Evolutionary conservation across 495 filamentous ascomycete species (phyloP).

Genomic region (Beverwykella pulmonaria): DNA sequence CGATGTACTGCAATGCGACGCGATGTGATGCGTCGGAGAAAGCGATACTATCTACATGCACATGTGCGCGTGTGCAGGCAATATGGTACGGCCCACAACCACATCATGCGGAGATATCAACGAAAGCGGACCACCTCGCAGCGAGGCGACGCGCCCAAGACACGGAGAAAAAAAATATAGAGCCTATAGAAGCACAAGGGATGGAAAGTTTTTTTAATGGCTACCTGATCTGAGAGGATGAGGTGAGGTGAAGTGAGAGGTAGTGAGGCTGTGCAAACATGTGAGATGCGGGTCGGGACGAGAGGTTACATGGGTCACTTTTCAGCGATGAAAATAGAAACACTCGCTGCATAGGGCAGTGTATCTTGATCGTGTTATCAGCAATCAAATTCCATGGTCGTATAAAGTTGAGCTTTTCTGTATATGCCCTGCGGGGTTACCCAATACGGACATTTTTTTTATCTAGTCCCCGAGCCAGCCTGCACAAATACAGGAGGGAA

Average conservation of each 20-base stretch:
- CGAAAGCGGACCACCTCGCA: neutral
- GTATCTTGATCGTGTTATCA: neutral
- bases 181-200: neutral
- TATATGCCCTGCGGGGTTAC: too few relatives aligned
- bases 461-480: too few relatives aligned
- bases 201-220: too few relatives aligned
- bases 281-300: constrained; percentile 16
- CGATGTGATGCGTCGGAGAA: neutral
- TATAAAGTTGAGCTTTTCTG: too few relatives aligned
- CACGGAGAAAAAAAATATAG: neutral
- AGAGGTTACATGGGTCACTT: neutral
- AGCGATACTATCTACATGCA: neutral
- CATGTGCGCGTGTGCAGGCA: neutral
- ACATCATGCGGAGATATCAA: neutral
- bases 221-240: neutral
- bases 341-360: neutral
- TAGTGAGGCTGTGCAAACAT: constrained; percentile 9
- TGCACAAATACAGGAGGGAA: too few relatives aligned
- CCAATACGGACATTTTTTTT: too few relatives aligned
- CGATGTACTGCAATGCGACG: neutral
- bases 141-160: neutral
- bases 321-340: constrained; percentile 3
- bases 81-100: neutral
- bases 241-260: neutral
- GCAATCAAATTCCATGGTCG: too few relatives aligned